These are phyloP conservation scores for Inga oerstediana DNA, from an alignment of 306 rosid species.

Conservation along the genomic window DNA sequence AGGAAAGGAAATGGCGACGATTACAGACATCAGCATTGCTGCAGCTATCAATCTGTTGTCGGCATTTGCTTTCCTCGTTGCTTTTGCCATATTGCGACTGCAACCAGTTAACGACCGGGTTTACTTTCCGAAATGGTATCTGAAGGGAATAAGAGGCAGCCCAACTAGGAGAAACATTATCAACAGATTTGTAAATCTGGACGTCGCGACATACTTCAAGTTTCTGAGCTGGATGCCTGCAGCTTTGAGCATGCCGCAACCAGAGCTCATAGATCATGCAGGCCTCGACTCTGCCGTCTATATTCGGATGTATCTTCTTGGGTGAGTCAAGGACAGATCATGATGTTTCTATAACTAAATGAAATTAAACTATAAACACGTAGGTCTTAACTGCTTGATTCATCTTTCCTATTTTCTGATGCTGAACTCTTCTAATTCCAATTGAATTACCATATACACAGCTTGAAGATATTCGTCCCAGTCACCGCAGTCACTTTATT, in stretches of 20 bases:
- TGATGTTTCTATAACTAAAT: too few species aligned
- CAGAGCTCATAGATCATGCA: conserved; percentile 86
- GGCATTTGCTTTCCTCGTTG: conserved; percentile 64
- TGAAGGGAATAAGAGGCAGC: conserved; percentile 82
- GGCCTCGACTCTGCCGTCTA: conserved; percentile 90
- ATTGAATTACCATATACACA: conserved; percentile 42
- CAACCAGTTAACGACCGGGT: conserved; percentile 89
- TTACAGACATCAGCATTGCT: conserved; percentile 62
- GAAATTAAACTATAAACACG: too few species aligned
- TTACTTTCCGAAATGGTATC: conserved; percentile 95
- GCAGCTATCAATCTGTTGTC: conserved; percentile 72
- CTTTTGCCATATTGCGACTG: conserved; percentile 75
- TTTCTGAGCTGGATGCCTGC: conserved; percentile 97
- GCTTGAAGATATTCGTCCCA: conserved; percentile 78
- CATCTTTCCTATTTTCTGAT: not conserved
- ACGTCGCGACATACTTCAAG: conserved; percentile 53
- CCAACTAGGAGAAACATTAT: conserved; percentile 49
- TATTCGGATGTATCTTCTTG: conserved; percentile 80
- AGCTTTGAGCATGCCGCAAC: conserved; percentile 88
- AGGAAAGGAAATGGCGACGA: conserved; percentile 62
- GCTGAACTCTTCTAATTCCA: conserved; percentile 6
- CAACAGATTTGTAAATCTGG: conserved; percentile 71
- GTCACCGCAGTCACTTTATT: conserved; percentile 57
- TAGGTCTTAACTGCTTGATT: too few species aligned
- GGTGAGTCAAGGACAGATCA: conserved; percentile 50